phyloP scores from a whole-genome alignment of 805 yeast genomes.

The Suhomyces sp. region DNA sequence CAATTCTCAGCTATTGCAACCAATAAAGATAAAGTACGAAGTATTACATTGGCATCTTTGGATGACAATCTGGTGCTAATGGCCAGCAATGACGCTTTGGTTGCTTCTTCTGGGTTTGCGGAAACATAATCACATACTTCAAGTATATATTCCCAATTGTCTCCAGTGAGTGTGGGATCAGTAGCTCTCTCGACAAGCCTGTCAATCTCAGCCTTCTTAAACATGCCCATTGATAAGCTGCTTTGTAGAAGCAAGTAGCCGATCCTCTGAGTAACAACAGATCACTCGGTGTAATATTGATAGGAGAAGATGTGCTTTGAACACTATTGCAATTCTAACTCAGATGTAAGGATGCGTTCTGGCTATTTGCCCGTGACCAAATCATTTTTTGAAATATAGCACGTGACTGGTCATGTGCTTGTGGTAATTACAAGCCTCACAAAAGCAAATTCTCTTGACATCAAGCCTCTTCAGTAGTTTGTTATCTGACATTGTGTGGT shows the following conservation, averaged over 20 bases:
- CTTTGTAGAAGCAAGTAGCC: too few species aligned
- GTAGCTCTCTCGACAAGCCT: slow-evolving; percentile 33
- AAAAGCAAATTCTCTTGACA: too few species aligned
- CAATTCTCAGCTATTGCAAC: slow-evolving; percentile 45
- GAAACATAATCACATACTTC: slow-evolving; percentile 43
- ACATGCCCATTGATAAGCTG: slow-evolving; percentile 7
- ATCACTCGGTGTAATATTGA: too few species aligned
- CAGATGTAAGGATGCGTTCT: too few species aligned
- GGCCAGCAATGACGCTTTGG: slow-evolving; percentile 30
- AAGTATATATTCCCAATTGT: slow-evolving; percentile 45
- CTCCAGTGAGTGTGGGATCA: slow-evolving; percentile 40
- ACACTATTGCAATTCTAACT: not conserved
- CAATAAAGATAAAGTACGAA: slow-evolving; percentile 36
- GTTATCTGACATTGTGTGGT: too few species aligned
- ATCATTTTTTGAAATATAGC: too few species aligned
- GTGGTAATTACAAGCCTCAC: too few species aligned
- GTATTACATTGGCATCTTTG: slow-evolving; percentile 42
- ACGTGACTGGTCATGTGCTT: too few species aligned
- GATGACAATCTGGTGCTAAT: slow-evolving; percentile 24
- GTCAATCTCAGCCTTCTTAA: slow-evolving; percentile 6
- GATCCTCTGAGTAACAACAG: too few species aligned
- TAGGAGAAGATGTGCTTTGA: not conserved
- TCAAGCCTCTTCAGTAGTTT: too few species aligned
- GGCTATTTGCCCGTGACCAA: too few species aligned
- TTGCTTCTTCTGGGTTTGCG: slow-evolving; percentile 35